These are phyloP conservation scores for Collybiopsis luxurians DNA, from an alignment of 768 basidiomycete species.

Conservation along the genomic window DNA sequence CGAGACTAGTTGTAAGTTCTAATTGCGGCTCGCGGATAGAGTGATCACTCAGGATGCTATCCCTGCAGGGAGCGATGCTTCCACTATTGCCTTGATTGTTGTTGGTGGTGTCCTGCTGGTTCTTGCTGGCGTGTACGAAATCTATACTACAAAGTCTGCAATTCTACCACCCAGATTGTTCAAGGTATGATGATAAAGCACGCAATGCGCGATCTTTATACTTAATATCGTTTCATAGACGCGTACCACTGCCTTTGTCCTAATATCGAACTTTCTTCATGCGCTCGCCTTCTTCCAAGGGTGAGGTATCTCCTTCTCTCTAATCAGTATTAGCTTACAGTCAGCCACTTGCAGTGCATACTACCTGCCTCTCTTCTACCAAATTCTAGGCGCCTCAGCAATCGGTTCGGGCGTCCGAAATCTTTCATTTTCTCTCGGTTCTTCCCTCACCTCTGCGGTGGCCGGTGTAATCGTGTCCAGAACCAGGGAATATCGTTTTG, in stretches of 20 bases:
- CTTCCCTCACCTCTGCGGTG: constrained; percentile 48
- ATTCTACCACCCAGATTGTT: constrained; percentile 77
- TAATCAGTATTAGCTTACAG: neutral
- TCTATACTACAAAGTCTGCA: constrained; percentile 58
- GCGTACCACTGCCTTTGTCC: constrained; percentile 27
- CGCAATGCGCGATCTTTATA: no score
- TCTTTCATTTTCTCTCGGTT: constrained; percentile 70
- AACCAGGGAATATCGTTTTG: constrained; percentile 53
- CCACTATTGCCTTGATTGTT: constrained; percentile 62
- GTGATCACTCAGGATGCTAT: neutral
- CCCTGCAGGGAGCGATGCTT: constrained; percentile 36
- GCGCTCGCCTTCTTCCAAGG: constrained; percentile 56
- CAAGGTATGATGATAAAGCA: constrained; percentile 30
- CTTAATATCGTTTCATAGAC: neutral
- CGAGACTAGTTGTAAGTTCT: constrained; percentile 49
- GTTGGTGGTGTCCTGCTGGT: constrained; percentile 57
- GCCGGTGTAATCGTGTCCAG: constrained; percentile 58
- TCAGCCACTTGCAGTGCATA: neutral
- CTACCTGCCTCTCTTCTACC: constrained; percentile 71
- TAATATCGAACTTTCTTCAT: constrained; percentile 67
- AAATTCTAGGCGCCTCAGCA: constrained; percentile 74
- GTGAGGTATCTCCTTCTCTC: neutral
- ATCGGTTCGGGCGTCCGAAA: constrained; percentile 51
- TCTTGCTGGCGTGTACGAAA: constrained; percentile 53
- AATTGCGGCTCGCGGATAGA: no score